phyloP scores from a whole-genome alignment of 2,329 filamentous ascomycete species.

The Cladosporium sp. region DNA sequence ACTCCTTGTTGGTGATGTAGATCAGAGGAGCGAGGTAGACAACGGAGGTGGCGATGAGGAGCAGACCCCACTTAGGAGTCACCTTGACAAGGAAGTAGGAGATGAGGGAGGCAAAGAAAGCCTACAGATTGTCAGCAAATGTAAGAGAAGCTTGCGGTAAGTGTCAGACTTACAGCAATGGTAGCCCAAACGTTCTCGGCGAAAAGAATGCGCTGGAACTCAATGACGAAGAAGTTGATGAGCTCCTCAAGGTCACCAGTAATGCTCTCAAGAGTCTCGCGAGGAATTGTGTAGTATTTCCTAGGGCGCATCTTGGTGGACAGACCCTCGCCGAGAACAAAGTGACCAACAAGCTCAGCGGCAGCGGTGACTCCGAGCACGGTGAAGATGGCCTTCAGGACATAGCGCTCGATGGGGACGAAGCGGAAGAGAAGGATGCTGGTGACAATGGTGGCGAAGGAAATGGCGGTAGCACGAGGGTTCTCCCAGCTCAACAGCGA shows the following conservation, averaged over 20 bases:
- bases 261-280: slow-evolving; percentile 58
- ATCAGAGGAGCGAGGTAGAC: slow-evolving; percentile 58
- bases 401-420: slow-evolving; percentile 58
- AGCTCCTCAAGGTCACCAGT: slow-evolving; percentile 61
- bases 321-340: slow-evolving; percentile 55
- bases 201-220: slow-evolving; percentile 63
- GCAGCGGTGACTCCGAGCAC: slow-evolving; percentile 56
- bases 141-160: neutral
- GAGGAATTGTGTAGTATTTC: slow-evolving; percentile 63
- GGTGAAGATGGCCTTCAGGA: slow-evolving; percentile 57
- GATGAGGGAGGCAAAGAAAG: slow-evolving; percentile 55
- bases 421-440: slow-evolving; percentile 63
- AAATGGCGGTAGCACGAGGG: slow-evolving; percentile 59
- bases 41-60: slow-evolving; percentile 52
- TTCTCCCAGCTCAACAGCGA: slow-evolving; percentile 64
- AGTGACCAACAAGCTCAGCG: slow-evolving; percentile 54
- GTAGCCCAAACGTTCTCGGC: slow-evolving; percentile 62
- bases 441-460: slow-evolving; percentile 51
- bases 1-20: slow-evolving; percentile 62
- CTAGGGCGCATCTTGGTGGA: slow-evolving; percentile 58
- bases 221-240: slow-evolving; percentile 65
- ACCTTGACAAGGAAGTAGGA: slow-evolving; percentile 64
- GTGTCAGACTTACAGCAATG: slow-evolving; percentile 47
- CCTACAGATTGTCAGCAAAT: slow-evolving; percentile 38
- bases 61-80: slow-evolving; percentile 61